Base-by-base conservation (phyloP, 495 filamentous ascomycete species). In the Hypoxylon rickii region DNA sequence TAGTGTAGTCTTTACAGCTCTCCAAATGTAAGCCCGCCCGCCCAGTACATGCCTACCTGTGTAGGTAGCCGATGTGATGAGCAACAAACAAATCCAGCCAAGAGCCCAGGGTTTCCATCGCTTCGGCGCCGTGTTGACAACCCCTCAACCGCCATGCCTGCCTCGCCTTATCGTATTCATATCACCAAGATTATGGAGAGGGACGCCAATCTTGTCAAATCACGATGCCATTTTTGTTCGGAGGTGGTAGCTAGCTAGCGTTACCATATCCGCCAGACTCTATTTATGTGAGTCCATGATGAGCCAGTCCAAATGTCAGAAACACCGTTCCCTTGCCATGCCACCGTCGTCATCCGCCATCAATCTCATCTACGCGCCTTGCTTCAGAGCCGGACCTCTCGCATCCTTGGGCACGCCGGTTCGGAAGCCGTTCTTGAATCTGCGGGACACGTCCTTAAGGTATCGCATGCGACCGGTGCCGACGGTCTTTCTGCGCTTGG, bases 401-500 rank as follows among this genome's bases (percentile, higher is more conserved):
- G 94, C 80, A 64, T 87, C 88, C 85, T 95, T 94, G 67, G 90
- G 93, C 61, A 79, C 76, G 64, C 94, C 94, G 51, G 80, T 86
- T 80, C 88, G 92, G 87, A 98, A 98, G 61, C 91, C 92, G 80
- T 98, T 97, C 79, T 86, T 89, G 83, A 96, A 96, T 73, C 83
- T 84, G 71, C 93, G 86, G 67, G 93, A 80, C 70, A 97, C 85
- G 64, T 81, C 84, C 81, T 92, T 93, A 74, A 97, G 84, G 80
- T 91, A 87, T 55, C 89, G 81, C 88, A 92, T 91, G 68, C 94
- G 86, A 75, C 94, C 94, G 71, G 89, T 89, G 64, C 94, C 94
- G 68, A 90, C 94, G 69, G 92, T 96, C 93, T 96, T 97, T 88
- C 94, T 92, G 77, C 94, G 81, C 89, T 96, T 97, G 67, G 92